Evolutionary conservation across 371 early-diverging fungal genomes (phyloP).

Genomic region (Mortierella sp.): DNA sequence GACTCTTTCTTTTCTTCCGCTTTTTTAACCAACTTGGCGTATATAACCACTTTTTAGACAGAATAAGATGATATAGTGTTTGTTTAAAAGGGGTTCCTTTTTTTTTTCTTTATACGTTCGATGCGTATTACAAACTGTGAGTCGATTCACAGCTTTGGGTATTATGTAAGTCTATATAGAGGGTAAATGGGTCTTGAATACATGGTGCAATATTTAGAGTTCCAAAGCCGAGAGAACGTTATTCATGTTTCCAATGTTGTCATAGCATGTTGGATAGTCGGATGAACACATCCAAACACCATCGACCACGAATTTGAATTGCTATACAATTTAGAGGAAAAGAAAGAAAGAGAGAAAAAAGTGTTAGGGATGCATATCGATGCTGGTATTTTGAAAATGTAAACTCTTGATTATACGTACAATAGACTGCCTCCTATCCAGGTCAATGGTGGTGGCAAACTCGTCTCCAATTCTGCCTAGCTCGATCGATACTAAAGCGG

Average conservation of each 20-base stretch:
- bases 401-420: slow-evolving; percentile 12
- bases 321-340: slow-evolving; percentile 28
- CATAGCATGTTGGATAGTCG: slow-evolving; percentile 51
- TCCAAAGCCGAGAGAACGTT: slow-evolving; percentile 41
- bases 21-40: no score
- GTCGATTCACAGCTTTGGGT: no score
- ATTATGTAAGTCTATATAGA: no score
- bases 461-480: slow-evolving; percentile 8
- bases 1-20: no score
- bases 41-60: no score
- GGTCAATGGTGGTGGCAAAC: slow-evolving; percentile 44
- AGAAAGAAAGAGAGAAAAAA: neutral
- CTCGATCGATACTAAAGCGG: slow-evolving; percentile 7
- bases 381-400: neutral
- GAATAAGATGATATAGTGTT: no score
- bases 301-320: slow-evolving; percentile 64
- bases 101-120: no score
- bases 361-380: no score
- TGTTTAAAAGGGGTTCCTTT: no score
- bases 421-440: slow-evolving; percentile 46
- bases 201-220: neutral
- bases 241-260: slow-evolving; percentile 54
- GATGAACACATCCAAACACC: slow-evolving; percentile 61
- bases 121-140: no score
- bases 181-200: no score